Evolutionary conservation across 2,329 filamentous ascomycete species (phyloP), one percentile per base, ranked within the genome.

Genomic region (Aspergillus ibericus): DNA sequence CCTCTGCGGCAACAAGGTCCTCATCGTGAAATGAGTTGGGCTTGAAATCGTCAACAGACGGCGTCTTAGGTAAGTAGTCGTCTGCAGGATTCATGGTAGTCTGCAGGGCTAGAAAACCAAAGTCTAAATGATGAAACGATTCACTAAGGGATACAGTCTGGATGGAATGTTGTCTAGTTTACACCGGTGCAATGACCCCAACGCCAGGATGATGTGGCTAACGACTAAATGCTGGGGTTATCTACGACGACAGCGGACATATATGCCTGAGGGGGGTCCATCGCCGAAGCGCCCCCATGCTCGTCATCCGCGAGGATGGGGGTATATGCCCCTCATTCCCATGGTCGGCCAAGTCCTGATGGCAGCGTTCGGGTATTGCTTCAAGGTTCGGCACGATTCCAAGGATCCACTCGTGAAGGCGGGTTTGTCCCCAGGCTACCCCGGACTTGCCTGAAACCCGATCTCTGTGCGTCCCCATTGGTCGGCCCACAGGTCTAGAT

Each of bases 311-410:
- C n/a, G n/a, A n/a, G 12, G 7, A 2, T 47, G 48, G 35, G 36
- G 27, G 16, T 42, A 34, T 29, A 13, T 55, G 32, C 20, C 44
- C 29, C 34, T 25, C 22, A 55, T 29, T n/a, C 25, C 16, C 16
- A 47, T 25, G 22, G 22, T 20, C 8, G 22, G 22, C 42, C 22
- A 25, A 27, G 13, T 18, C 20, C 42, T 27, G 29, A 8, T 16
- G 38, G 38, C 18, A 42, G 20, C 25, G 32, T n/a, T 13, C 34
- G 53, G 44, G 32, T 48, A 55, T 38, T 55, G 44, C 44, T 20
- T 38, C 36, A 40, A 27, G 55, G 32, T 46, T 56, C 55, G 36
- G 47, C 18, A 40, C 36, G 22, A 25, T 56, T 56, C 55, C 47
- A 56, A 52, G 47, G 47, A n/a, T 7, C 44, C n/a, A 32, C 6